A percentile compares a stretch with the other conserved stretches of the same genome.
Evolutionary conservation across 805 yeast species (phyloP).

Genomic region (Wickerhamomyces queroliae): DNA sequence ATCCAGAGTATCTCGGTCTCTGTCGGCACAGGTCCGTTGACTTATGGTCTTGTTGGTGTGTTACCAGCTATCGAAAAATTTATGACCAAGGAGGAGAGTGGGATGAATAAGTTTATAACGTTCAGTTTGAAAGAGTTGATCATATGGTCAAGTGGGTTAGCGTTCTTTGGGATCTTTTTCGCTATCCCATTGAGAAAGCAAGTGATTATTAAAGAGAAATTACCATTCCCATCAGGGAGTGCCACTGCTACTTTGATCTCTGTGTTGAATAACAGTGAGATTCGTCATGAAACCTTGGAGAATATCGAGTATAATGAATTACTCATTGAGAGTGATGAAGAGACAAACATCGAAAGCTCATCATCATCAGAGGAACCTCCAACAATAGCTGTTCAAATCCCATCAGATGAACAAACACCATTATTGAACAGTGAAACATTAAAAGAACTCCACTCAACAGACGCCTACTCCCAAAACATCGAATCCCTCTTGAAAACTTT

Average conservation of each 20-base stretch:
- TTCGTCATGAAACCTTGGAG: conserved; percentile 21
- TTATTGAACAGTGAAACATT: conserved; percentile 25
- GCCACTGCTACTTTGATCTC: conserved; percentile 93
- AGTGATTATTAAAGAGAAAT: conserved; percentile 79
- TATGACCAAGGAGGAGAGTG: conserved; percentile 72
- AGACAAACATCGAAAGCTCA: conserved; percentile 8
- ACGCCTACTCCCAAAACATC: conserved; percentile 50
- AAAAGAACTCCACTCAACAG: conserved; percentile 20
- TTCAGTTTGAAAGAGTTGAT: conserved; percentile 50
- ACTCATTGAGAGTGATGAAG: conserved; percentile 13
- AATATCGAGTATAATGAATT: conserved; percentile 12
- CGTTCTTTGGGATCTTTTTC: conserved; percentile 92
- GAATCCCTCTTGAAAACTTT: conserved; percentile 58
- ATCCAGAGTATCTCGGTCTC: conserved; percentile 94
- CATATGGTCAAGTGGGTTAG: conserved; percentile 82
- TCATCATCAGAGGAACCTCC: conserved; percentile 25
- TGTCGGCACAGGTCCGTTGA: conserved; percentile 95
- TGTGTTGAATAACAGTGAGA: conserved; percentile 71
- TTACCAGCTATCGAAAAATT: conserved; percentile 94
- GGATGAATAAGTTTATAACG: conserved; percentile 33
- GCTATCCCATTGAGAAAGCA: conserved; percentile 86
- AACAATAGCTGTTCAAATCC: conserved; percentile 8
- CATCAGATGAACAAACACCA: conserved; percentile 8
- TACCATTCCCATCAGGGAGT: conserved; percentile 91
- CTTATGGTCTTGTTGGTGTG: conserved; percentile 93